phyloP scores from a whole-genome alignment of 2,329 filamentous ascomycete genomes.

The Botrytis fragariae region DNA sequence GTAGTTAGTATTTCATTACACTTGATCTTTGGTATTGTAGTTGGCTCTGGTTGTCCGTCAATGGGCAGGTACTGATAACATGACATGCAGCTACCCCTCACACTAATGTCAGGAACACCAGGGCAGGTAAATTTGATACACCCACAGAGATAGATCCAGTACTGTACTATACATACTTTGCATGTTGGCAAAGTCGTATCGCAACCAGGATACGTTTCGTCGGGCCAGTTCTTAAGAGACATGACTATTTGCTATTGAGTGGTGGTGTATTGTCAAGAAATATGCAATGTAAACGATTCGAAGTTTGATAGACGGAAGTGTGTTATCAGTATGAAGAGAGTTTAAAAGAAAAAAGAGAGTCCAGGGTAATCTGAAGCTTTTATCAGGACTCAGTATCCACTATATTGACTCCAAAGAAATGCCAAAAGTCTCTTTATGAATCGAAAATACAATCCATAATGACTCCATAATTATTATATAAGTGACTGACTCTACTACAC shows the following conservation, averaged over 20 bases:
- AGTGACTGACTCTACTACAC: background rate
- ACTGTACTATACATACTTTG: background rate
- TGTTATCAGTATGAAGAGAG: background rate
- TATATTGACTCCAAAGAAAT: background rate
- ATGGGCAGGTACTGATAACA: background rate
- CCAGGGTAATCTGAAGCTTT: fast-evolving
- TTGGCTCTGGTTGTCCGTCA: background rate
- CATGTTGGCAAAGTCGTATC: background rate
- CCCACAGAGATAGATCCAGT: background rate
- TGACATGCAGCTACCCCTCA: background rate
- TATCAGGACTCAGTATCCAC: background rate
- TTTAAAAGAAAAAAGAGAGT: background rate
- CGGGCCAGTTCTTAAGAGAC: background rate
- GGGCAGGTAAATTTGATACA: background rate
- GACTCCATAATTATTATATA: background rate
- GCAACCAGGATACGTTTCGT: background rate
- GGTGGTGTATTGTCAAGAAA: background rate
- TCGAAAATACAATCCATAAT: background rate
- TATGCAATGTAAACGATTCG: background rate
- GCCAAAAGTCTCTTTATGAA: background rate
- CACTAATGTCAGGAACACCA: background rate
- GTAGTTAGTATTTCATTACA: background rate
- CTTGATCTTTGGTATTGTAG: background rate
- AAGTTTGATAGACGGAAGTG: background rate
- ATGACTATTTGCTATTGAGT: background rate